Base-by-base conservation (phyloP, 2,329 filamentous ascomycete species). In the Cladobotryum mycophilum region DNA sequence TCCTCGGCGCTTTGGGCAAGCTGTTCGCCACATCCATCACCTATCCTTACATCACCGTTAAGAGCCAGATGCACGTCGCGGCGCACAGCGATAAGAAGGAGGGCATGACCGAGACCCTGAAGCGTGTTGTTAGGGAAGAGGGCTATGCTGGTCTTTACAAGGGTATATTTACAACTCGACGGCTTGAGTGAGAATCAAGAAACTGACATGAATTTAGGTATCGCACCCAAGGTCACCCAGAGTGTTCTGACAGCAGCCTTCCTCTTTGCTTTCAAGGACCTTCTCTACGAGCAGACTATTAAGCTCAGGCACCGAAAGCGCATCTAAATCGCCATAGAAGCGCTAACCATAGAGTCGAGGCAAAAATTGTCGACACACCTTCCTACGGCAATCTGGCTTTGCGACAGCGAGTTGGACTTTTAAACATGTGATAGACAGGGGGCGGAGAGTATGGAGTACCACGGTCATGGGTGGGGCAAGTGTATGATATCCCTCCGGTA, bases 41-140 rank as follows among this genome's bases (percentile, higher is more conserved):
- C 5, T 99, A 99, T 70, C 93, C 93, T 11, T 99, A 99, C 68
- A 97, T 99, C 68, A 99, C 93, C 4, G 87, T 99, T 63, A 99
- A 99, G 84, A 95, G 90, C 71, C 83, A 89, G 67, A 96, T 96
- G 83, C 93, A 99, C 68, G 89, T 99, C 54, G 89, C 91, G 25
- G 84, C 80, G 55, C 83, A 82, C 62, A 84, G 83, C 55, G 80
- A 81, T n/a, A 84, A 83, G 56, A 86, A 86, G 70, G 87, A 95
- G 71, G 87, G 86, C 59, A 86, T 96, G 78, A 77, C 84, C 48
- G 80, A 84, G 58, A 88, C 84, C 43, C 80, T 99, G 64, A 83
- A 79, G 64, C 80, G 85, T 54, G 91, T 97, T 53, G 79, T 96
- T 54, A 79, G 74, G 57, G 88, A 96, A 65, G 92, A 97, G 71